Percentiles rank a stretch among this genome's conserved stretches.
phyloP scores from a whole-genome alignment of 2,329 filamentous ascomycete species.

The Ophiocordyceps australis region DNA sequence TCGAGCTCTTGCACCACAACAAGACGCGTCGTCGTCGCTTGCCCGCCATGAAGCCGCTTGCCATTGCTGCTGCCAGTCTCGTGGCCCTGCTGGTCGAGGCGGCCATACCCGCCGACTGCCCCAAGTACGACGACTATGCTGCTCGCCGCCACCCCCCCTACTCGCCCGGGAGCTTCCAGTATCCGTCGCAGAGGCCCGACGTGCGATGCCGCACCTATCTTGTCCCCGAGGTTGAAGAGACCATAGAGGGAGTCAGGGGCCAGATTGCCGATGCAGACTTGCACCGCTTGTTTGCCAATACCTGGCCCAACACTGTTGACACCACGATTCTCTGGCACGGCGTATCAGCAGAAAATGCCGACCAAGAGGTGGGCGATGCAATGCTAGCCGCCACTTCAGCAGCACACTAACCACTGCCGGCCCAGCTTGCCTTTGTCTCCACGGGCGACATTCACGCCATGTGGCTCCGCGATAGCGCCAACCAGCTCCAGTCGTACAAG shows the following conservation, averaged over 20 bases:
- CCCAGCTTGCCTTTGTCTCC: constrained; percentile 58
- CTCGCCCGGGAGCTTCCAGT: constrained; percentile 55
- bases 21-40: too few species aligned
- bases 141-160: constrained; percentile 42
- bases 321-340: constrained; percentile 56
- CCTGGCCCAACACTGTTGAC: constrained; percentile 59
- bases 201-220: constrained; percentile 66
- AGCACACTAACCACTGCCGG: too few species aligned
- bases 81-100: constrained; percentile 14
- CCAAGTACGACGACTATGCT: constrained; percentile 16
- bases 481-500: constrained; percentile 61
- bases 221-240: constrained; percentile 56
- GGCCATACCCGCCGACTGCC: constrained; percentile 10
- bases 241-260: constrained; percentile 48
- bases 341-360: constrained; percentile 30
- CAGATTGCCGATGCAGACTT: constrained; percentile 62
- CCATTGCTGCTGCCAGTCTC: too few species aligned
- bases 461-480: constrained; percentile 79
- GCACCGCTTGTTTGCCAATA: constrained; percentile 51
- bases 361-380: constrained; percentile 48
- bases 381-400: too few species aligned
- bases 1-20: too few species aligned
- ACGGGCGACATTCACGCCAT: constrained; percentile 85
- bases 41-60: too few species aligned
- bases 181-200: constrained; percentile 67